Base-by-base conservation (phyloP, 208 protist genomes). In the Paratrypanosoma confusum region DNA sequence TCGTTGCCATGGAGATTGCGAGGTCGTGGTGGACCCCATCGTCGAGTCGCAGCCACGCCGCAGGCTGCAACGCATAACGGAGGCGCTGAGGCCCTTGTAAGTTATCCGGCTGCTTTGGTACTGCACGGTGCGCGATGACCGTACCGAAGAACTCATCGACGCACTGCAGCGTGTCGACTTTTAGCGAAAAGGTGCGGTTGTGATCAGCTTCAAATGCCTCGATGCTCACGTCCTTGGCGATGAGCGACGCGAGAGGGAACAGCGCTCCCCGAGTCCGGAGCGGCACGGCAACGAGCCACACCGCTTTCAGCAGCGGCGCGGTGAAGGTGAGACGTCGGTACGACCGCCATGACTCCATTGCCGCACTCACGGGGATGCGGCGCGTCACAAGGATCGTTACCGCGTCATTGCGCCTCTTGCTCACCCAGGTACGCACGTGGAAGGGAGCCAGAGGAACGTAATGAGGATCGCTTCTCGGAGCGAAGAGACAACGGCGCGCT, bases 141-240 rank as follows among this genome's bases (percentile, higher is more conserved):
- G n/a, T 16, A 29, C 41, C 40, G 17, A 37, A 31, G 21, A 64
- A 45, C 43, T 72, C 70, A 38, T 88, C 71, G 11, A 83, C 63
- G 33, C 78, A 34, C 49, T 88, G 73, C 48, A 88, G 42, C 39
- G 68, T 70, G 35, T 76, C 71, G 0, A 88, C 39, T 14, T 62
- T 49, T 17, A 68, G 40, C 38, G 65, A 75, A 21, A 65, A 39
- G 21, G 50, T 77, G 41, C 50, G 50, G 14, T 57, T 71, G 56
- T 85, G 66, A 22, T 71, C 73, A 5, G 68, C 58, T 8, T 60
- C 49, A 6, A 85, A 57, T 16, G 50, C 57, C 29, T 80, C 63
- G 10, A 78, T 20, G 17, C 74, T 44, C 10, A 76, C 25, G 6
- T 67, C 72, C 23, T 83, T 65, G 24, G 85, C 16, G 8, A 66